A percentile compares a stretch with the other conserved stretches of the same genome.
These are phyloP conservation scores for Leptographium procerum DNA, from an alignment of 2,329 filamentous ascomycete species.

Conservation along the genomic window DNA sequence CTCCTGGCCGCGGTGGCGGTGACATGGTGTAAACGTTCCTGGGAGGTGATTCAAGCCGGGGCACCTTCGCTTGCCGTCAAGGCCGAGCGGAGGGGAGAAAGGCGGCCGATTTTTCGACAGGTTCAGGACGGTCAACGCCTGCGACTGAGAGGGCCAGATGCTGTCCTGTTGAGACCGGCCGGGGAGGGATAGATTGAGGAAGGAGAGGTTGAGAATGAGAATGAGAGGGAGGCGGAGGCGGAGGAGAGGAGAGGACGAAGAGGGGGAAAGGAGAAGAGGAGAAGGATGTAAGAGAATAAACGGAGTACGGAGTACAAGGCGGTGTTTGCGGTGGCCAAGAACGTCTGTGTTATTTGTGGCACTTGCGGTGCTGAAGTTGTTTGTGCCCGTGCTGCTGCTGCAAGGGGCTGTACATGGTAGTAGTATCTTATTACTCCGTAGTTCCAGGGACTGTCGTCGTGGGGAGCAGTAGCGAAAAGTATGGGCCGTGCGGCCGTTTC, in stretches of 20 bases:
- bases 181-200: background rate
- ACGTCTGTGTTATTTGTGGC: background rate
- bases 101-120: slow-evolving; percentile 21
- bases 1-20: background rate
- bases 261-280: background rate
- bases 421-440: background rate
- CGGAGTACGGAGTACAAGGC: background rate
- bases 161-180: slow-evolving; percentile 9
- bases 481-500: background rate
- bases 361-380: background rate
- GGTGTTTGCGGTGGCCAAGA: background rate
- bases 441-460: background rate
- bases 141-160: slow-evolving; percentile 26
- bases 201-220: too few relatives aligned
- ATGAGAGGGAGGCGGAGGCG: too few relatives aligned
- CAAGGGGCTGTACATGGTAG: too few relatives aligned
- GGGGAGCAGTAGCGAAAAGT: background rate
- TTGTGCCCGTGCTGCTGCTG: background rate
- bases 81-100: slow-evolving; percentile 8
- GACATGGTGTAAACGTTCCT: slow-evolving; percentile 8
- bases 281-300: background rate
- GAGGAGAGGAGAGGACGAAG: background rate
- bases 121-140: slow-evolving; percentile 17
- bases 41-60: slow-evolving; percentile 20
- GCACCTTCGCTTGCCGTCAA: slow-evolving; percentile 16